Evolutionary conservation across 2,329 filamentous ascomycete genomes (phyloP), one percentile per base, ranked within the genome.

Genomic region (Aspergillus quadricinctus): DNA sequence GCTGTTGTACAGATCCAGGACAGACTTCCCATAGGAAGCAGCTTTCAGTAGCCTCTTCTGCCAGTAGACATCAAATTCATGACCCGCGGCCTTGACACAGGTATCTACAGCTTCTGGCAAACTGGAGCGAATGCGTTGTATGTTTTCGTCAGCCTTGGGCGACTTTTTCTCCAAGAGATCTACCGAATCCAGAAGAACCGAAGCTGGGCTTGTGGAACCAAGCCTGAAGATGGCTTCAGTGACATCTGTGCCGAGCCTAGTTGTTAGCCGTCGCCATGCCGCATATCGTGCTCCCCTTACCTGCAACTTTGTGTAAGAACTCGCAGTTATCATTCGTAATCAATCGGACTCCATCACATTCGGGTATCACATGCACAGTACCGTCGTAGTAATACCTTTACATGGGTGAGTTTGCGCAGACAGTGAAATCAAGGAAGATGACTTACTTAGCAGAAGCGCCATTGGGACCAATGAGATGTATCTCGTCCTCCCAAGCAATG

Each of bases 31-130:
- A 71, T 97, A 97, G 0, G 93, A 97, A 0, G 94, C 94, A 5
- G 94, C 94, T 71, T 95, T 95, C n/a, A 99, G 81, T 1, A 99
- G 80, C 65, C 95, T 86, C 71, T 97, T 99, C 70, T 99, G 94
- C 90, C 92, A 96, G 68, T 93, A 86, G 1, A 88, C 80, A 65
- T 87, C 90, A 70, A 92, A 97, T 72, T 99, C 94, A 57, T 96
- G 88, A 1, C 93, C 94, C 7, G 94, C 92, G 40, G 94, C 94
- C 70, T 90, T 91, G 58, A 99, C 89, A 70, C 94, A 99, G 0
- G 87, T 89, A 72, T 97, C 92, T 0, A 99, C 93, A 2, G 94
- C 94, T 70, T 97, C 92, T 2, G 91, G 91, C 2, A 99, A 82
- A 64, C 88, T 92, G 0, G 89, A 82, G 46, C 91, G 84, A 65